These are phyloP conservation scores for Darksidea phi DNA, from an alignment of 495 filamentous ascomycete genomes.

Conservation along the genomic window DNA sequence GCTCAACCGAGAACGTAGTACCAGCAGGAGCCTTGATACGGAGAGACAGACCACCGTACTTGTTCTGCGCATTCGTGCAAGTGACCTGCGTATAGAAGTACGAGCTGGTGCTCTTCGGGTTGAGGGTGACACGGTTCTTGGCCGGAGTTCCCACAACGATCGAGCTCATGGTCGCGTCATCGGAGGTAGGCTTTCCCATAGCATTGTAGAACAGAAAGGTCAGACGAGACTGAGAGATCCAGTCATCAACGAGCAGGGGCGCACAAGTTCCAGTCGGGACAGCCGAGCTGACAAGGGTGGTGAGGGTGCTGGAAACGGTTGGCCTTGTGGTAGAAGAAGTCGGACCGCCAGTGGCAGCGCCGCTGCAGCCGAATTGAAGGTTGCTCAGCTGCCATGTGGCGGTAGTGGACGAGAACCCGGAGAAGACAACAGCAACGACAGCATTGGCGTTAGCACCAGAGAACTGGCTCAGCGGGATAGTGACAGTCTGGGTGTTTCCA, in stretches of 20 bases:
- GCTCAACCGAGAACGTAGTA: conserved; percentile 54
- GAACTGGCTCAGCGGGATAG: conserved; percentile 54
- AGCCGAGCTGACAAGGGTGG: conserved; percentile 24
- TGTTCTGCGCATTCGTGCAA: conserved; percentile 52
- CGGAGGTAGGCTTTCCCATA: conserved; percentile 55
- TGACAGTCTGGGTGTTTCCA: conserved; percentile 53
- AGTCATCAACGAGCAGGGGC: conserved; percentile 60
- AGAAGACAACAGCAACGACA: conserved; percentile 54
- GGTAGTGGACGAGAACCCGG: conserved; percentile 46
- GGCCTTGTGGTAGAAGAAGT: not conserved
- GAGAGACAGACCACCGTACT: conserved; percentile 60
- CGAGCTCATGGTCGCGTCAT: conserved; percentile 61
- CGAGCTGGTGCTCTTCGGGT: conserved; percentile 48
- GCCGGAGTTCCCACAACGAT: conserved; percentile 48
- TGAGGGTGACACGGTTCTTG: conserved; percentile 55
- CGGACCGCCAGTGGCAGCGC: conserved; percentile 18
- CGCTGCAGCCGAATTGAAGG: conserved; percentile 52
- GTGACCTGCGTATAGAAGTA: conserved; percentile 62
- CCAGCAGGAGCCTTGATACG: conserved; percentile 57
- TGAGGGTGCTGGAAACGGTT: conserved; percentile 4
- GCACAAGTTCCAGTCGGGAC: conserved; percentile 47
- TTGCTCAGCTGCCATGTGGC: conserved; percentile 55
- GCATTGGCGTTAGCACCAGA: conserved; percentile 53
- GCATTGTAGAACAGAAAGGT: conserved; percentile 66
- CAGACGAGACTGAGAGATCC: conserved; percentile 61